Base-by-base conservation (phyloP, 1,284 basidiomycete species). In the Mycena sp. region DNA sequence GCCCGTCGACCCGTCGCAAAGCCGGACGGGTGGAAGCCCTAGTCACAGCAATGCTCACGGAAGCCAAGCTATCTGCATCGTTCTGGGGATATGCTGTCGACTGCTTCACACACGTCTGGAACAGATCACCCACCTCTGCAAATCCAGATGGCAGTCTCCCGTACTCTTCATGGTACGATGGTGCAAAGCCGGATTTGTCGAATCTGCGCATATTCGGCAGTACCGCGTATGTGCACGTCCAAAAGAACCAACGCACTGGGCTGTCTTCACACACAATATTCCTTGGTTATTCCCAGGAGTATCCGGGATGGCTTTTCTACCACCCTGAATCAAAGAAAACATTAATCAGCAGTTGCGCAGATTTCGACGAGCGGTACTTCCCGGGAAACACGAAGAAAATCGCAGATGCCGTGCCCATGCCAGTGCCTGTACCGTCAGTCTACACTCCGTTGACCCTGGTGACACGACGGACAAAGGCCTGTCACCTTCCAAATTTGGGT, bases 201-300 rank as follows among this genome's bases (percentile, higher is more conserved):
- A 62, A 75, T 66, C 60, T 77, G n/a, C 51, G 72, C 0, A 67
- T 73, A 6, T 78, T 72, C 68, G 75, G 74, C 9, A 76, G 73
- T 50, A 60, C 61, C 25, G 74, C 74, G 12, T 78, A 74, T 69
- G 72, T 76, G 40, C 69, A 65, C 38, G 54, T 76, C 6, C 64
- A 61, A 26, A 71, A 70, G 57, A 59, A 72, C 32, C 65, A 75
- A 44, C 49, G 71, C 6, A 64, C 58, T 43, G 64, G 60, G 10
- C 61, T 76, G 16, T 35, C 68, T 29, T 58, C 71, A n/a, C 72
- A 76, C 51, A 67, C 67, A 17, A 40, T 75, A 30, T 77, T 77
- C 59, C 58, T 75, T 63, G 74, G 73, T 12, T 76, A 75, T 65
- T 67, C 73, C 21, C 30, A 51, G n/a, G 71, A 70, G 12, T 68